Evolutionary conservation across 139 green algal species (phyloP), one percentile per base, ranked within the genome.

Genomic region (Dunaliella primolecta): DNA sequence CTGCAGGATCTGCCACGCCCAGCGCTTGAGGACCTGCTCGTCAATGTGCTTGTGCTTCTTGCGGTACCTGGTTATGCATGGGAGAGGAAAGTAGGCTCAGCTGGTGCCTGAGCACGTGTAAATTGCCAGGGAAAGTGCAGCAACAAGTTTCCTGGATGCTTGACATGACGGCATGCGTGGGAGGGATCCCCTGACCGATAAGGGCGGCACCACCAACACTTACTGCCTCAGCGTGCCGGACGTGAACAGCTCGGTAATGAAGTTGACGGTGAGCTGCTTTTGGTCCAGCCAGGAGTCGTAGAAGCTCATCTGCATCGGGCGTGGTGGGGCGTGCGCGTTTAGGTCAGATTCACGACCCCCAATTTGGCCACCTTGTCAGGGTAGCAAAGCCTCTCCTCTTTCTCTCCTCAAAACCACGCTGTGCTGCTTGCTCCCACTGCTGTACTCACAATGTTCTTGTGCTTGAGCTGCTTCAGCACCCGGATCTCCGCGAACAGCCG

Each of bases 161-260:
- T n/a, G n/a, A n/a, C n/a, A n/a, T n/a, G n/a, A n/a, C n/a, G n/a
- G n/a, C n/a, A n/a, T n/a, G n/a, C n/a, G n/a, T n/a, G n/a, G n/a
- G n/a, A n/a, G n/a, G n/a, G n/a, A n/a, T n/a, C n/a, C n/a, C n/a
- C n/a, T n/a, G n/a, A n/a, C n/a, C n/a, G 46, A 15, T 64, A 7
- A 64, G 15, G 46, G 46, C 46, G 46, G 46, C 46, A 64, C 46
- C 15, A 7, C 15, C 7, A 11, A 21, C 36, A 93, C 94, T 92
- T 81, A 98, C 97, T 99, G 96, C 24, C 97, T 89, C 89, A 99
- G 92, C 0, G 97, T 98, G 64, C 97, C 97, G 37, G 89, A 95
- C 0, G 97, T 99, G 92, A 99, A 99, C 36, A 99, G 93, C 90
- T 99, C 97, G 11, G 97, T 99, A 88, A 99, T 99, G 89, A 99